phyloP scores from a whole-genome alignment of 1,284 basidiomycete species.

The Ustilago loliicola region DNA sequence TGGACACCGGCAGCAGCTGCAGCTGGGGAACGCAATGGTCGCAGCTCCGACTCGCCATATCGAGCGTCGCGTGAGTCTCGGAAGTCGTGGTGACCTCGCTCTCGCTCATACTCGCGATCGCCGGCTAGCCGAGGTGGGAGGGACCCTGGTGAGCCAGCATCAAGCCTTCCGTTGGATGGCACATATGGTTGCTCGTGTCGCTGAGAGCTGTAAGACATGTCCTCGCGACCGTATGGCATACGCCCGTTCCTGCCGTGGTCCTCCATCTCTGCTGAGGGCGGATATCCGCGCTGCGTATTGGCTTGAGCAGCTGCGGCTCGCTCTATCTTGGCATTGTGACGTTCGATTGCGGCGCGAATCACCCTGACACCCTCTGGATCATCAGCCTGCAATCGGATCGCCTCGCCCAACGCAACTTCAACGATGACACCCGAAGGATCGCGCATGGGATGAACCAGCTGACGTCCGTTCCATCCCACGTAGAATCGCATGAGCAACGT shows the following conservation, averaged over 20 bases:
- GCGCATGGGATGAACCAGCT: conserved; percentile 60
- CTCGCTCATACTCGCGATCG: conserved; percentile 36
- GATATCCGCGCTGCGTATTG: conserved; percentile 10
- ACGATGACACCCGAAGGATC: conserved; percentile 39
- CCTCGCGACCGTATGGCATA: conserved; percentile 18
- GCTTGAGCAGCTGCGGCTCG: conserved; percentile 12
- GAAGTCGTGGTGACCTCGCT: conserved; percentile 20
- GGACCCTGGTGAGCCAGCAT: conserved; percentile 24
- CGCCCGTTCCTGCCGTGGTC: conserved; percentile 13
- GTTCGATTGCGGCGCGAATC: conserved; percentile 44
- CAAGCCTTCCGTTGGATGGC: conserved; percentile 31
- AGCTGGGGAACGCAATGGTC: conserved; percentile 27
- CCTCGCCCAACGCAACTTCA: conserved; percentile 56
- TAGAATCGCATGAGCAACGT: conserved; percentile 66
- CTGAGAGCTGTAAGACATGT: conserved; percentile 21
- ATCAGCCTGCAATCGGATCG: conserved; percentile 53
- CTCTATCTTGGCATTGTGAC: conserved; percentile 30
- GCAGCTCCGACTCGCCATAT: conserved; percentile 22
- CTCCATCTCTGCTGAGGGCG: conserved; percentile 13
- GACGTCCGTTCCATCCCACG: conserved; percentile 67
- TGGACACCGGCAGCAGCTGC: conserved; percentile 12
- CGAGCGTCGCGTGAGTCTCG: conserved; percentile 22
- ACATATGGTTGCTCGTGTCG: conserved; percentile 31
- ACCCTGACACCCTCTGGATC: conserved; percentile 62
- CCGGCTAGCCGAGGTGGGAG: conserved; percentile 22